phyloP scores from a whole-genome alignment of 495 filamentous ascomycete species.

The Durotheca rogersii region DNA sequence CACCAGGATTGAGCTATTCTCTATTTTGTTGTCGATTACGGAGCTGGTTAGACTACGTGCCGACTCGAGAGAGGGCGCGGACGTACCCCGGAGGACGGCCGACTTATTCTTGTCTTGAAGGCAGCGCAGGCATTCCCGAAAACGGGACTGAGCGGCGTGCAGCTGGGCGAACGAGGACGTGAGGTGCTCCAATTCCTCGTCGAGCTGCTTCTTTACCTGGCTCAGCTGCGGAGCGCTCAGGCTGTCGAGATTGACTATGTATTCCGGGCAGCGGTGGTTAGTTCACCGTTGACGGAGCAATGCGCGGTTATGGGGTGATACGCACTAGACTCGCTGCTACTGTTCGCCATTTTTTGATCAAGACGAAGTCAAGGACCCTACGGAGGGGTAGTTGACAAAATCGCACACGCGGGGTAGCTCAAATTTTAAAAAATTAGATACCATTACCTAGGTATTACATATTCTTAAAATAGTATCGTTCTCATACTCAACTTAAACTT shows the following conservation, averaged over 20 bases:
- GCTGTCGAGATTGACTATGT: slow-evolving; percentile 47
- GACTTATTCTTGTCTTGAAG: slow-evolving; percentile 61
- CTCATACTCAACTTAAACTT: background rate
- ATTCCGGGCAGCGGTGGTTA: background rate
- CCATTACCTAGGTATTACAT: background rate
- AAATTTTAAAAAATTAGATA: background rate
- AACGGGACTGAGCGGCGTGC: slow-evolving; percentile 83
- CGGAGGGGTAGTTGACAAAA: too few relatives aligned
- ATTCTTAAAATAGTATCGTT: background rate
- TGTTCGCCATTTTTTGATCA: background rate
- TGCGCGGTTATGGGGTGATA: background rate
- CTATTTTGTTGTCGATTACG: slow-evolving; percentile 25
- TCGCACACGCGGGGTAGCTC: too few relatives aligned
- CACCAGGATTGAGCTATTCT: slow-evolving; percentile 71
- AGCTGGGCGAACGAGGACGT: slow-evolving; percentile 85
- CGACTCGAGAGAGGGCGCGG: background rate
- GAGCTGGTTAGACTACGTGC: background rate
- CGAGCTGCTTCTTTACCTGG: slow-evolving; percentile 88
- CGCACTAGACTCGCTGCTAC: background rate
- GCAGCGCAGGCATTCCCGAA: slow-evolving; percentile 80
- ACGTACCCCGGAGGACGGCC: slow-evolving; percentile 40
- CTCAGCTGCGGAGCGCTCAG: slow-evolving; percentile 54
- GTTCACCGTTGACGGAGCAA: background rate
- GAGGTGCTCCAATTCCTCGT: slow-evolving; percentile 91
- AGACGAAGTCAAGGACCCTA: too few relatives aligned